These are phyloP conservation scores for Arthromyces matolae DNA, from an alignment of 768 basidiomycete species.

Conservation along the genomic window DNA sequence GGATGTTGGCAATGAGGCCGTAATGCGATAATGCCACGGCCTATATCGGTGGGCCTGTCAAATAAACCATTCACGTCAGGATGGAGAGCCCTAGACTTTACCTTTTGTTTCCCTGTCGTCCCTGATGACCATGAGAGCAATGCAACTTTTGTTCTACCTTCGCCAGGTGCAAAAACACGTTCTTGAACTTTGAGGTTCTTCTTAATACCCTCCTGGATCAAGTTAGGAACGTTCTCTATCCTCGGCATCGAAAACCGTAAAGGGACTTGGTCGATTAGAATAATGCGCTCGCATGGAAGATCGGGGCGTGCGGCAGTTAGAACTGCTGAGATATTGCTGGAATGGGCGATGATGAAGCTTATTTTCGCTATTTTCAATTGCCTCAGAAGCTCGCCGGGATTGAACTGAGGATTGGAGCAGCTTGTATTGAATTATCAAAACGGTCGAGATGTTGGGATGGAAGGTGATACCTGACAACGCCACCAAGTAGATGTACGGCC, in stretches of 20 bases:
- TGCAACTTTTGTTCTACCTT: constrained; percentile 58
- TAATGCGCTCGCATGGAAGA: constrained; percentile 36
- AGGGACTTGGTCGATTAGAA: constrained; percentile 30
- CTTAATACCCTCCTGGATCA: constrained; percentile 24
- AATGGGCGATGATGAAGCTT: constrained; percentile 42
- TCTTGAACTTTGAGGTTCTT: constrained; percentile 34
- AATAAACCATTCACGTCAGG: constrained; percentile 3
- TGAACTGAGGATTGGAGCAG: constrained; percentile 53
- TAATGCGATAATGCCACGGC: constrained; percentile 53
- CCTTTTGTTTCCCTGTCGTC: constrained; percentile 67
- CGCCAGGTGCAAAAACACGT: constrained; percentile 41
- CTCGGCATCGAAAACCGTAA: constrained; percentile 3
- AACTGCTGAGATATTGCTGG: constrained; percentile 33
- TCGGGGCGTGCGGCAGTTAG: constrained; percentile 33
- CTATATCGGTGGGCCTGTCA: constrained; percentile 21
- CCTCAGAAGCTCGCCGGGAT: constrained; percentile 47
- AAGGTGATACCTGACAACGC: constrained; percentile 43
- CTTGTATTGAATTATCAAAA: too few species aligned
- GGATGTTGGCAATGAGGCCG: constrained; percentile 51
- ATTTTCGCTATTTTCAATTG: constrained; percentile 44
- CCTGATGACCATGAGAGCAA: constrained; percentile 66
- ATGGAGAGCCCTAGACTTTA: constrained; percentile 15
- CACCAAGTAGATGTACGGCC: constrained; percentile 50
- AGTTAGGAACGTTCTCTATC: constrained; percentile 21
- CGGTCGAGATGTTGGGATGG: neutral